phyloP scores from a whole-genome alignment of 768 basidiomycete genomes.

The Panellus pusillus region DNA sequence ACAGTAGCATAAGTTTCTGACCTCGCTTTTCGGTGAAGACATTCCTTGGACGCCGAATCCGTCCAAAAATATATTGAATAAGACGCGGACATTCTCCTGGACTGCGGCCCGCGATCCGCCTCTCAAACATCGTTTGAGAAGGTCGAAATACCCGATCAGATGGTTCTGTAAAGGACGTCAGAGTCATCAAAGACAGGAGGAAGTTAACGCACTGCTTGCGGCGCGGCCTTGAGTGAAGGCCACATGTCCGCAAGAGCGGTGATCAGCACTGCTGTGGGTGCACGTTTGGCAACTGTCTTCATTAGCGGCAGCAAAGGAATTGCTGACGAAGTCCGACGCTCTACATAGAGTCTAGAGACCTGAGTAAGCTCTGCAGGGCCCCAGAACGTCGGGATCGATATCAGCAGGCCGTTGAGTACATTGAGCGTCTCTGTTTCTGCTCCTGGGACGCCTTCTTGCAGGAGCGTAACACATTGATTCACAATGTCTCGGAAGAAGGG shows the following conservation, averaged over 20 bases:
- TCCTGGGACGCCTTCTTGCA: slow-evolving; percentile 42
- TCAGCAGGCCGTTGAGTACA: slow-evolving; percentile 68
- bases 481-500: slow-evolving; percentile 79
- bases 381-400: slow-evolving; percentile 83
- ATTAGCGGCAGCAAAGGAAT: slow-evolving; percentile 46
- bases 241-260: slow-evolving; percentile 64
- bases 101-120: slow-evolving; percentile 64
- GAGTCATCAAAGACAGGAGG: slow-evolving; percentile 23
- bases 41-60: slow-evolving; percentile 61
- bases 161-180: slow-evolving; percentile 21
- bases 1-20: slow-evolving; percentile 18
- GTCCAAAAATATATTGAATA: slow-evolving; percentile 80
- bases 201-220: slow-evolving; percentile 35
- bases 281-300: slow-evolving; percentile 68
- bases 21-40: slow-evolving; percentile 28
- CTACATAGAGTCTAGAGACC: slow-evolving; percentile 58
- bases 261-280: slow-evolving; percentile 66
- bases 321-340: slow-evolving; percentile 37
- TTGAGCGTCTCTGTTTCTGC: slow-evolving; percentile 36
- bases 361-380: slow-evolving; percentile 56
- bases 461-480: slow-evolving; percentile 49
- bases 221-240: slow-evolving; percentile 36
- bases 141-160: slow-evolving; percentile 60
- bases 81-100: slow-evolving; percentile 58
- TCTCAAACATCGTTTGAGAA: slow-evolving; percentile 66